These are phyloP conservation scores for Chrysoporthe cubensis DNA, from an alignment of 2,329 filamentous ascomycete species.

Conservation along the genomic window DNA sequence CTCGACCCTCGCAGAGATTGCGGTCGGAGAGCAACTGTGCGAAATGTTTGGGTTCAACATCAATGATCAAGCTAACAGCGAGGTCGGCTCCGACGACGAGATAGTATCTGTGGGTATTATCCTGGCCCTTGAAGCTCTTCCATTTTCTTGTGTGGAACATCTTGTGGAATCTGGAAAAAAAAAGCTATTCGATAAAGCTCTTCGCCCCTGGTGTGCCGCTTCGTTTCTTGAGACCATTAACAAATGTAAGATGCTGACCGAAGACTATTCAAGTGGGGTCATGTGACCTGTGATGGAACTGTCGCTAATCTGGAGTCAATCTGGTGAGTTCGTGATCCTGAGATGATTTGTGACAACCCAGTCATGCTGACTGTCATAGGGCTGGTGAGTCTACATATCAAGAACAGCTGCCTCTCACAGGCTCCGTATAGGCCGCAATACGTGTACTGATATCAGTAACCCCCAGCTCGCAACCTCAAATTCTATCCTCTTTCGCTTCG, in stretches of 20 bases:
- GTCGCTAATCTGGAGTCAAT: conserved; percentile 54
- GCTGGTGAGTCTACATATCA: conserved; percentile 2
- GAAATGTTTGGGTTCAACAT: conserved; percentile 49
- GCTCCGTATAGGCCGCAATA: neutral
- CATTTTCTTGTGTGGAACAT: neutral
- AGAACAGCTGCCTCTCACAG: neutral
- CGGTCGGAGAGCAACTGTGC: conserved; percentile 50
- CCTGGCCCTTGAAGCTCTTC: neutral
- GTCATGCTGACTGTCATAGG: conserved; percentile 4
- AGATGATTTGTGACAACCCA: neutral
- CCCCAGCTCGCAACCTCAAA: conserved; percentile 45
- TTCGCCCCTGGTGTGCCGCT: too few species aligned
- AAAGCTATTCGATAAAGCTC: too few species aligned
- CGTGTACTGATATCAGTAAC: neutral
- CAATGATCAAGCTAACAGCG: conserved; percentile 29
- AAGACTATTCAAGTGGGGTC: conserved; percentile 42
- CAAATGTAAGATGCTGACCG: neutral
- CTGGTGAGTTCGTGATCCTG: conserved; percentile 41
- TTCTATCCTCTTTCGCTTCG: conserved; percentile 41
- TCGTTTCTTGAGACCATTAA: neutral
- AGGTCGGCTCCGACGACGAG: conserved; percentile 30
- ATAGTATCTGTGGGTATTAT: neutral
- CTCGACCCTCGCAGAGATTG: conserved; percentile 48
- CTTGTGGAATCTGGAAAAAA: too few species aligned
- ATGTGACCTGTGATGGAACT: conserved; percentile 50